These are phyloP conservation scores for Coemansia guatemalensis DNA, from an alignment of 192 early-diverging fungal species.

Conservation along the genomic window DNA sequence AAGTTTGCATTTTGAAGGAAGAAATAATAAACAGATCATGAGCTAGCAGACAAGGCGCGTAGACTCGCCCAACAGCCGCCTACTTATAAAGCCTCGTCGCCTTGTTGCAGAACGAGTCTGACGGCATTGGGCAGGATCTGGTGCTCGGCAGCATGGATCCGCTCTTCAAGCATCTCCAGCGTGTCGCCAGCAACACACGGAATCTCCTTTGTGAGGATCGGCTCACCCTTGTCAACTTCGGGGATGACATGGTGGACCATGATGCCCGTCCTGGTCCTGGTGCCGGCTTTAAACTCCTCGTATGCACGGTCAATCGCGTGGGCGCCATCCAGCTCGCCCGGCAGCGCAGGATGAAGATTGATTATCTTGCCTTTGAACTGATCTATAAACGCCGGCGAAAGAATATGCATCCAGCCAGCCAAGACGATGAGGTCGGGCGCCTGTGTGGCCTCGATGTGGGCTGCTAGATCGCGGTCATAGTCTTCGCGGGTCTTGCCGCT, in stretches of 20 bases:
- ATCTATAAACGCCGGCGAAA: conserved; percentile 81
- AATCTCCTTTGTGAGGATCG: conserved; percentile 74
- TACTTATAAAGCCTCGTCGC: too few relatives aligned
- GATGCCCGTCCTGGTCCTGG: conserved; percentile 71
- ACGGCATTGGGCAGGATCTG: conserved; percentile 80
- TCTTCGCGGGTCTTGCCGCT: conserved; percentile 79
- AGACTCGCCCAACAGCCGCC: too few relatives aligned
- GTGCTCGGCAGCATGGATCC: conserved; percentile 93
- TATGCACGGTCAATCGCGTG: conserved; percentile 93
- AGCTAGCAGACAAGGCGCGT: too few relatives aligned
- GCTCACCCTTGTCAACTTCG: conserved; percentile 94
- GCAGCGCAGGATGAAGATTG: conserved; percentile 96
- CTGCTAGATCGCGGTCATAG: conserved; percentile 85
- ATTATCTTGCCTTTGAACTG: conserved; percentile 74
- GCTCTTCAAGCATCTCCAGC: conserved; percentile 75
- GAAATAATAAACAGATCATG: not conserved
- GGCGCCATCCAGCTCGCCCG: conserved; percentile 96
- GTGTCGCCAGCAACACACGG: conserved; percentile 78
- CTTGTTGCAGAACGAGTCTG: conserved; percentile 21
- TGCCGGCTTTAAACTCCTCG: conserved; percentile 78
- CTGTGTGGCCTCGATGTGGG: conserved; percentile 56
- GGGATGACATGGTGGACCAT: conserved; percentile 97
- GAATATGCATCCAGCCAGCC: conserved; percentile 99
- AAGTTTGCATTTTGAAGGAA: conserved; percentile 82
- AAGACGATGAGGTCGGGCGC: conserved; percentile 85